A percentile compares a stretch with the other conserved stretches of the same genome.
phyloP scores from a whole-genome alignment of 345 rosid species.

The Laguncularia racemosa region DNA sequence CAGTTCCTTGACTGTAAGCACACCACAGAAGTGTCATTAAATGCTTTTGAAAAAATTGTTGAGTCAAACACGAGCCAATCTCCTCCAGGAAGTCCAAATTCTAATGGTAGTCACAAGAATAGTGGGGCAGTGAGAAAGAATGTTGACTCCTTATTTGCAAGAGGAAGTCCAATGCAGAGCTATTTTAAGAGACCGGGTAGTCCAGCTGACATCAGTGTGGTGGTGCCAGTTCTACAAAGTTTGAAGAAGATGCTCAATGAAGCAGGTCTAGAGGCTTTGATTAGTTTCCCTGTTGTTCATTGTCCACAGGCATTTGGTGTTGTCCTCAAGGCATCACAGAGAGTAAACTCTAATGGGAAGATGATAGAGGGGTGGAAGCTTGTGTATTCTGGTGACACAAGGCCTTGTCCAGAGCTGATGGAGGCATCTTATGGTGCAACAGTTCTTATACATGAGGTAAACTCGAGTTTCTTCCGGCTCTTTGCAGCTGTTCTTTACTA shows the following conservation, averaged over 20 bases:
- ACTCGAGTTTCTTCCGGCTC: not conserved
- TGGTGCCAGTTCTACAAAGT: constrained; percentile 35
- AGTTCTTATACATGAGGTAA: constrained; percentile 87
- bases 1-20: constrained; percentile 79
- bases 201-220: constrained; percentile 32
- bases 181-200: constrained; percentile 45
- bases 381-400: constrained; percentile 92
- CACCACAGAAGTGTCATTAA: constrained; percentile 58
- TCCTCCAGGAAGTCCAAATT: constrained; percentile 17
- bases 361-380: constrained; percentile 87
- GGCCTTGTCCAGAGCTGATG: constrained; percentile 71
- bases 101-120: constrained; percentile 8
- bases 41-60: constrained; percentile 27
- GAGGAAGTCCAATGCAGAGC: constrained; percentile 75
- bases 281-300: constrained; percentile 91
- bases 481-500: no score
- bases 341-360: constrained; percentile 56
- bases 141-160: constrained; percentile 41
- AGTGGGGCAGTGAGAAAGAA: constrained; percentile 2
- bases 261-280: constrained; percentile 54
- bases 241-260: constrained; percentile 54
- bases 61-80: constrained; percentile 19
- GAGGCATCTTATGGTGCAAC: constrained; percentile 81
- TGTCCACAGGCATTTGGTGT: constrained; percentile 91
- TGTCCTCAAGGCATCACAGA: constrained; percentile 58